Evolutionary conservation across 805 yeast genomes (phyloP), one percentile per base, ranked within the genome.

Genomic region (Saccharomycopsis oosterbeekiorum): DNA sequence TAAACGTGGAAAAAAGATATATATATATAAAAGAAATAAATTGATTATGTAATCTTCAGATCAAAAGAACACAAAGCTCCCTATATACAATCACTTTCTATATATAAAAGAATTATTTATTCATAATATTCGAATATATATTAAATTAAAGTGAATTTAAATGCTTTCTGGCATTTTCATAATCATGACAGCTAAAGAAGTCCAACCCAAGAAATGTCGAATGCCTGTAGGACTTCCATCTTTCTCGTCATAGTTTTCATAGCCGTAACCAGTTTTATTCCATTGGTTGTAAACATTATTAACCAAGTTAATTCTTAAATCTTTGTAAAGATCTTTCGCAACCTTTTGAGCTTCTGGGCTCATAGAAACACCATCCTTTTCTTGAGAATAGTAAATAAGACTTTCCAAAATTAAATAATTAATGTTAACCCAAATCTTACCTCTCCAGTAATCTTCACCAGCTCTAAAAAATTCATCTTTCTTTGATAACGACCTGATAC

Each of bases 371-470:
- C 63, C 60, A 12, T 57, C 70, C 8, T 68, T 65, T n/a, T 69
- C 62, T 1, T 59, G 69, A 60, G 68, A 70, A 68, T 92, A 93
- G 70, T 83, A 74, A 39, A 76, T 71, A 64, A 94, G 75, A 4
- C 88, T 80, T 59, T 90, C 94, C 53, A 94, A 75, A 4, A 85
- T 77, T 71, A 94, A 75, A 69, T 90, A 93, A 75, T 94, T 94
- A 69, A 94, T 88, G 71, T 91, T 88, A 67, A 91, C 77, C 98
- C 98, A 94, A 34, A 94, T 79, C 19, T 96, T 89, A 0, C 97
- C 94, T 65, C 97, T 81, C 99, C 99, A 94, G 75, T 94, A 94
- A 72, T 93, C 85, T 69, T 94, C 99, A 0, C 85, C 81, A 60
- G 87, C 87, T 53, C 64, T 50, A 73, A 86, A 94, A 62, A 69